A percentile compares a stretch with the other conserved stretches of the same genome.
These are phyloP conservation scores for Yamadazyma takamatsuzukensis DNA, from an alignment of 805 yeast species.

Conservation along the genomic window DNA sequence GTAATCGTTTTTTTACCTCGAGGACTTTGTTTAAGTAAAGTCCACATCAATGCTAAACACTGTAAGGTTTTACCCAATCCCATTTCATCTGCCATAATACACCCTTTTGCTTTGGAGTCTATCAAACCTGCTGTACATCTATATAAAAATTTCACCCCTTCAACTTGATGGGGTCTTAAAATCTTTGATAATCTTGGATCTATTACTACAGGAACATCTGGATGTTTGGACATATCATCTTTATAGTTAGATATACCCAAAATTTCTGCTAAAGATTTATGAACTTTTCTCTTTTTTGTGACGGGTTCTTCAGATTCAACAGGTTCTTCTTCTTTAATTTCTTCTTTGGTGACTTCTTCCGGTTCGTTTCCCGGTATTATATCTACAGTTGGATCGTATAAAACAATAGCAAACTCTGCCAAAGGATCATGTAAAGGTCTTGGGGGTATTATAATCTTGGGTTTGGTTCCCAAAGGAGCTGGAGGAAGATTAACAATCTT, in stretches of 20 bases:
- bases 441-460: slow-evolving; percentile 69
- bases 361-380: slow-evolving; percentile 27
- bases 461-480: slow-evolving; percentile 80
- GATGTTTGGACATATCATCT: slow-evolving; percentile 51
- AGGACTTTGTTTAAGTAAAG: slow-evolving; percentile 83
- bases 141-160: slow-evolving; percentile 89
- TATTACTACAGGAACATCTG: slow-evolving; percentile 92
- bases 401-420: slow-evolving; percentile 88
- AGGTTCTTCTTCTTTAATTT: slow-evolving; percentile 1
- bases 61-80: slow-evolving; percentile 90
- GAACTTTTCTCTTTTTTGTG: slow-evolving; percentile 40
- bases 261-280: slow-evolving; percentile 73
- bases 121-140: slow-evolving; percentile 86
- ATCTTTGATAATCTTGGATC: slow-evolving; percentile 85
- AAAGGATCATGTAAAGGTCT: slow-evolving; percentile 93
- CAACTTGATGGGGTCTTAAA: slow-evolving; percentile 92
- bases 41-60: slow-evolving; percentile 91
- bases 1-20: slow-evolving; percentile 78
- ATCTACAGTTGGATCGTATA: slow-evolving; percentile 94
- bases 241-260: slow-evolving; percentile 63
- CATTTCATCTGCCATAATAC: slow-evolving; percentile 98
- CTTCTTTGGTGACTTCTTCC: slow-evolving; percentile 12
- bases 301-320: slow-evolving; percentile 13
- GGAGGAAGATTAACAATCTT: slow-evolving; percentile 47
- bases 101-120: slow-evolving; percentile 83